Conservation (phyloP, 2,329 filamentous ascomycete genomes). For the Hortaea sp. region DNA sequence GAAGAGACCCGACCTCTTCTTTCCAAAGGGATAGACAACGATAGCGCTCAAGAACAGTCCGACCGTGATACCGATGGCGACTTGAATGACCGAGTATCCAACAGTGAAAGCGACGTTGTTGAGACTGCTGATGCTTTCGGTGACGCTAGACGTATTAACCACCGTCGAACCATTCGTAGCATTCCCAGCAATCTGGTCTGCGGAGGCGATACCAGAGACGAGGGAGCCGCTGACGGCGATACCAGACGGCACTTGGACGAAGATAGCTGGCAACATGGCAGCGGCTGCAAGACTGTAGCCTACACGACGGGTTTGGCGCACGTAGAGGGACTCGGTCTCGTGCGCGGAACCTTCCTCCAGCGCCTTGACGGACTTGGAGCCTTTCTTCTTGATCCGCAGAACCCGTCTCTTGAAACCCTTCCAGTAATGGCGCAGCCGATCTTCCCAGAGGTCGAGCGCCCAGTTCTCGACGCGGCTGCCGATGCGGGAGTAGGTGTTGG, state of each 20-base stretch:
- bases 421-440: constrained; percentile 33
- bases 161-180: constrained; percentile 36
- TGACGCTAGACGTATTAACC: constrained; percentile 26
- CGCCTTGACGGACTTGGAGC: constrained; percentile 11
- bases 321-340: constrained; percentile 20
- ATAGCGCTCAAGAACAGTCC: constrained; percentile 39
- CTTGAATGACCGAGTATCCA: constrained; percentile 38
- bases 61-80: constrained; percentile 43
- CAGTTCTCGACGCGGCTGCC: constrained; percentile 49
- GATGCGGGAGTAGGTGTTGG: constrained; percentile 68
- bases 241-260: constrained; percentile 54
- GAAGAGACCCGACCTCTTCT: constrained; percentile 36
- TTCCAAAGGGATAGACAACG: constrained; percentile 40
- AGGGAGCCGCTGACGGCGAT: constrained; percentile 49
- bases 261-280: constrained; percentile 78
- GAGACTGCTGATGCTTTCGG: constrained; percentile 16
- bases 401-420: constrained; percentile 16
- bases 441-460: constrained; percentile 45
- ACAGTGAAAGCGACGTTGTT: constrained; percentile 40
- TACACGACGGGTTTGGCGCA: constrained; percentile 33
- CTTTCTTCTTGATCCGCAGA: constrained; percentile 21
- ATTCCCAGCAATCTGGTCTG: constrained; percentile 42
- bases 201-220: constrained; percentile 46
- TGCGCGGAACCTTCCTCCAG: constrained; percentile 20
- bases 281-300: constrained; percentile 75